Percentiles rank a stretch among this genome's conserved stretches.
These are phyloP conservation scores for Boletus rubroflammeus DNA, from an alignment of 768 basidiomycete species.

Conservation along the genomic window DNA sequence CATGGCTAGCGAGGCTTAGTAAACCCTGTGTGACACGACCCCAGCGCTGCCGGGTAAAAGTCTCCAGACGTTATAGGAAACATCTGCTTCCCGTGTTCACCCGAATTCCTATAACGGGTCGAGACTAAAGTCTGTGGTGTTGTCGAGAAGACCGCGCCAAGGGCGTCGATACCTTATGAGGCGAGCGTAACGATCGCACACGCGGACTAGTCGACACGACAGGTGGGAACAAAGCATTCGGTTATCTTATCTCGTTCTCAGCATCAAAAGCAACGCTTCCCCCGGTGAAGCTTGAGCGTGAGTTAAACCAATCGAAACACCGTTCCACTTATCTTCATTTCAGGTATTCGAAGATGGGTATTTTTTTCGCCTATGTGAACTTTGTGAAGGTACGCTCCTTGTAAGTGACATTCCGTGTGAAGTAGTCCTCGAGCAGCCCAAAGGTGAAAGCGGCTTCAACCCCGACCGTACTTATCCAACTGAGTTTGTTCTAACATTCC, in stretches of 20 bases:
- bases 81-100: no score
- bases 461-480: not conserved
- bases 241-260: conserved; percentile 13
- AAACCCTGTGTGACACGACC: no score
- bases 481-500: not conserved
- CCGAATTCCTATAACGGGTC: no score
- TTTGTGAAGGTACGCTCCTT: not conserved
- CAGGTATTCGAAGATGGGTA: not conserved
- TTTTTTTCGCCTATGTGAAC: conserved; percentile 1
- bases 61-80: no score
- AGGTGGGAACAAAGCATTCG: not conserved
- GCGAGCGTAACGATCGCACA: not conserved
- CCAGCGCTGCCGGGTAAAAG: no score
- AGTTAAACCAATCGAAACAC: conserved; percentile 2
- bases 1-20: no score
- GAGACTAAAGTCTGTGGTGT: no score
- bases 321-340: not conserved
- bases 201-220: not conserved
- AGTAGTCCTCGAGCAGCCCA: not conserved
- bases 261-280: not conserved
- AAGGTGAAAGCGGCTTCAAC: not conserved
- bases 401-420: not conserved
- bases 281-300: conserved; percentile 3
- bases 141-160: not conserved
- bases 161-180: not conserved